Evolutionary conservation across 768 basidiomycete species (phyloP), one percentile per base, ranked within the genome.

Genomic region (Kwoniella dendrophila): DNA sequence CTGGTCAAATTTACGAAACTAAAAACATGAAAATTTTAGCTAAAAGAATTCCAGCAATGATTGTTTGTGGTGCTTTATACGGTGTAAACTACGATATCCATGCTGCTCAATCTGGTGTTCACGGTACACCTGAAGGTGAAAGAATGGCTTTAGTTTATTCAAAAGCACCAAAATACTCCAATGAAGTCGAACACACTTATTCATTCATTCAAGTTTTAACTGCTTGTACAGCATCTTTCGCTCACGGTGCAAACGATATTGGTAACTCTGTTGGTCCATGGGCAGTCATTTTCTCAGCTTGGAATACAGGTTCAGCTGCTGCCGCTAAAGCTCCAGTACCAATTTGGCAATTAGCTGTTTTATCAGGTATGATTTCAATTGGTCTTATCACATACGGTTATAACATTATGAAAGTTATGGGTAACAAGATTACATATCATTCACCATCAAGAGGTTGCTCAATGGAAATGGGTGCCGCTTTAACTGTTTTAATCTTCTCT

Each of bases 391-490:
- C 71, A 14, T 75, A 76, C 60, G 77, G 78, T 27, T 80, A 80
- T 75, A 80, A 81, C 74, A 80, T 81, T 63, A 80, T 80, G 79
- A 73, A 73, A 56, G 76, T 78, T 32, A 73, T 79, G 70, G 78
- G 81, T 2, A 80, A 80, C 78, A 72, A 73, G 49, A 75, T 82
- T 70, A 82, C 81, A 27, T 74, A 81, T 29, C 73, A 78, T 62
- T 81, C 80, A 0, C 81, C 82, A 1, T 80, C 79, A 2, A 79
- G 82, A 45, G 82, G 82, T 4, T 80, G 77, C 67, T 76, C 79
- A 8, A 83, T 83, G 82, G 82, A 82, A 64, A 70, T 82, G 57
- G 81, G 80, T 14, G 79, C 81, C 11, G 72, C 81, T 43, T 78
- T 82, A 66, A 82, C 82, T 29, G 81, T 82, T 59, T 73, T 83